A percentile compares a stretch with the other conserved stretches of the same genome.
Conservation (phyloP, 345 rosid species). For the Corymbia maculata region DNA sequence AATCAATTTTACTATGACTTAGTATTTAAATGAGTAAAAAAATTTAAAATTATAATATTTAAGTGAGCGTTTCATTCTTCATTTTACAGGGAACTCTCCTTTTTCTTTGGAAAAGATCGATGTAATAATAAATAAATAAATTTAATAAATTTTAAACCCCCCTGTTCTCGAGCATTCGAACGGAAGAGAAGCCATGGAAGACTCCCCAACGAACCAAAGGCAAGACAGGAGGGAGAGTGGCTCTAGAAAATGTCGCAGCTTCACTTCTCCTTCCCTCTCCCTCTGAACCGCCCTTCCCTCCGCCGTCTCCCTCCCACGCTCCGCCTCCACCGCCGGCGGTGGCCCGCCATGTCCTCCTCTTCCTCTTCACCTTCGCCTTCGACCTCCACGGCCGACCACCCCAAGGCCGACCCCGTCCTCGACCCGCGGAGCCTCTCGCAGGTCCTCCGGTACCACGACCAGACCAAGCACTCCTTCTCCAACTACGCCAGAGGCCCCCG, state of each 20-base stretch:
- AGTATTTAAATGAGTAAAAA: no score
- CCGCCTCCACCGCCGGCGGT: neutral
- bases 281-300: neutral
- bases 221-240: neutral
- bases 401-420: constrained; percentile 2
- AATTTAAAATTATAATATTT: no score
- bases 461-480: constrained; percentile 65
- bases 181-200: neutral
- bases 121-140: neutral
- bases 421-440: constrained; percentile 9
- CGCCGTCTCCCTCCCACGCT: neutral
- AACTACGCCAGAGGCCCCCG: constrained; percentile 74
- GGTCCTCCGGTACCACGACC: constrained; percentile 55
- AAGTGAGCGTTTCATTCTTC: neutral
- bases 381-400: neutral
- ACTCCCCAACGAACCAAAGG: neutral
- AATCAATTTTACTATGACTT: fast-evolving
- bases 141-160: neutral
- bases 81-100: neutral
- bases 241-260: neutral
- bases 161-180: neutral
- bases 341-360: neutral
- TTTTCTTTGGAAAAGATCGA: neutral
- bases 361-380: neutral
- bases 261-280: neutral